These are phyloP conservation scores for Cephaloascus albidus DNA, from an alignment of 805 yeast species.

Conservation along the genomic window DNA sequence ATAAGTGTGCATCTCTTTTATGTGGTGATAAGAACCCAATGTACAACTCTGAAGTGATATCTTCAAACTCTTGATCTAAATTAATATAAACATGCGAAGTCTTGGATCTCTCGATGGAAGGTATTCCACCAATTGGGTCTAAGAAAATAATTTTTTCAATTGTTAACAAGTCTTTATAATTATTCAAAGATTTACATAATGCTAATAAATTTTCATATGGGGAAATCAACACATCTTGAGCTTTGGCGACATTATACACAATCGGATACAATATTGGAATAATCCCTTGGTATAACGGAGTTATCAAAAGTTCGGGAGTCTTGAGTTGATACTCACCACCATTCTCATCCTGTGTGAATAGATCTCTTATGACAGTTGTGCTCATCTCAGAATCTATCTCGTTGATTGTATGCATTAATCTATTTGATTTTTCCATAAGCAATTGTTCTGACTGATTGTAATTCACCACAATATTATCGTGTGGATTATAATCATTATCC, in stretches of 20 bases:
- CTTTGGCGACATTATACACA: constrained; percentile 23
- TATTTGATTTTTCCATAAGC: constrained; percentile 10
- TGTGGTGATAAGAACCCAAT: constrained; percentile 42
- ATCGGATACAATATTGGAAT: constrained; percentile 65
- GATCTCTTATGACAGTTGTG: constrained; percentile 21
- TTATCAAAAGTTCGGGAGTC: constrained; percentile 5
- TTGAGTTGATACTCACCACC: background rate
- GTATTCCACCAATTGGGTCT: constrained; percentile 85
- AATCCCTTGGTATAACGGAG: constrained; percentile 26
- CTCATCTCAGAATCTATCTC: constrained; percentile 8
- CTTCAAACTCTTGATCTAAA: constrained; percentile 69
- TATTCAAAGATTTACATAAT: constrained; percentile 15
- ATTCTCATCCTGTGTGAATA: constrained; percentile 16
- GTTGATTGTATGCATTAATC: constrained; percentile 9
- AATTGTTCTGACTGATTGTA: constrained; percentile 7
- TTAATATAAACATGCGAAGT: constrained; percentile 86
- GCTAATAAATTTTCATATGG: constrained; percentile 8
- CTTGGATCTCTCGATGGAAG: constrained; percentile 71
- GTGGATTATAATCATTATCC: constrained; percentile 18
- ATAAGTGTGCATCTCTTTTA: constrained; percentile 45
- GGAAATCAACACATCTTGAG: background rate
- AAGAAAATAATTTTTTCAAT: constrained; percentile 78
- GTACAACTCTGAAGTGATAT: constrained; percentile 52
- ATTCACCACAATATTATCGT: background rate
- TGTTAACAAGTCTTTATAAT: constrained; percentile 25